Conservation (phyloP, 345 rosid genomes). For the Euclidium syriacum region DNA sequence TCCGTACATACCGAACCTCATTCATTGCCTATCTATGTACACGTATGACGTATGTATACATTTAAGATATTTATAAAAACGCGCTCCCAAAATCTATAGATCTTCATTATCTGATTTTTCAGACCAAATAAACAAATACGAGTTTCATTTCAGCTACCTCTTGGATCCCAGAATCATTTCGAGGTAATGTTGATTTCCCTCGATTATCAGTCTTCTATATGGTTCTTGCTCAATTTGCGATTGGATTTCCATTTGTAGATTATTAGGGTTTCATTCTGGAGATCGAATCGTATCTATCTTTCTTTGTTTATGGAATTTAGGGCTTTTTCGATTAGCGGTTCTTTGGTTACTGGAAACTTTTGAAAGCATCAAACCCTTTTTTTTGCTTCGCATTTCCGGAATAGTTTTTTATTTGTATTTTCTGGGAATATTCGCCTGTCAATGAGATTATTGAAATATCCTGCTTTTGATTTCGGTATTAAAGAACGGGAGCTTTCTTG, state of each 20-base stretch:
- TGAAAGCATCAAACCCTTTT: background rate
- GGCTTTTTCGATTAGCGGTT: background rate
- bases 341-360: background rate
- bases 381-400: background rate
- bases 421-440: background rate
- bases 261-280: constrained; percentile 22
- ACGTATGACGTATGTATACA: background rate
- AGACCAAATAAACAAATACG: constrained; percentile 17
- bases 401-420: background rate
- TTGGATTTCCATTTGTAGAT: constrained; percentile 2
- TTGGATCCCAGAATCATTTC: background rate
- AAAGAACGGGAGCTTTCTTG: background rate
- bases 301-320: background rate
- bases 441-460: background rate
- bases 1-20: constrained; percentile 12
- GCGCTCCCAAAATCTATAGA: constrained; percentile 22
- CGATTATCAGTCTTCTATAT: background rate
- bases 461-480: background rate
- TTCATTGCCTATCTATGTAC: background rate
- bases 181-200: constrained; percentile 16
- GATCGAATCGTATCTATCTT: constrained; percentile 5
- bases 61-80: constrained; percentile 18
- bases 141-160: constrained; percentile 10
- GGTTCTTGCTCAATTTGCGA: constrained; percentile 1
- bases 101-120: constrained; percentile 10